Base-by-base conservation (phyloP, 768 basidiomycete genomes). In the Filobasidium floriforme region DNA sequence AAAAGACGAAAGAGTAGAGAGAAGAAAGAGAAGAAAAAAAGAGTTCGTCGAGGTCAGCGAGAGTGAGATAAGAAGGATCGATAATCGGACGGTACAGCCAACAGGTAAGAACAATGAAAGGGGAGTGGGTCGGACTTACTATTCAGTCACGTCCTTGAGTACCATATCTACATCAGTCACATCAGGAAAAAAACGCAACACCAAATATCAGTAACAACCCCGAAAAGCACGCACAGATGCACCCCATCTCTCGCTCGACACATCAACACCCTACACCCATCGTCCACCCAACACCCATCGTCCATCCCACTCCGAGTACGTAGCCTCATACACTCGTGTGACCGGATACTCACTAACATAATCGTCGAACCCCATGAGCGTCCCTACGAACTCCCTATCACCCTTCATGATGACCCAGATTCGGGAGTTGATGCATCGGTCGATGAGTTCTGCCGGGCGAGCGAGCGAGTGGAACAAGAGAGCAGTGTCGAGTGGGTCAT, bases 351-450 rank as follows among this genome's bases (percentile, higher is more conserved):
- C 78, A 97, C 94, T 99, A 79, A 99, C 94, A 79, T 94, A 99
- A 80, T 99, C 94, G 77, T 99, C 94, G 73, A 99, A 99, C 1
- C 94, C 94, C 41, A 94, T 83, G 49, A 99, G 82, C 1, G 87
- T 96, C 12, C 94, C 94, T 26, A 89, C 90, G 80, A 97, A 99
- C 81, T 99, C 94, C 55, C 92, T 88, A 68, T 99, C 92, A 72
- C 84, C 87, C 82, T 97, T 98, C 91, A 96, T 97, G 77, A 98
- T 86, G 73, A 98, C 94, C 90, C 92, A 96, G 75, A 98, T 93
- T 59, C 86, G 85, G 41, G 92, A 94, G 65, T 94, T 94, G 77
- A 97, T 98, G 76, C 94, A 97, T 77, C 89, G 85, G 79, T 99
- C 94, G 73, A 99, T 94, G 52, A 99, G 83, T 79, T 98, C 94